Percentiles rank a stretch among this genome's conserved stretches.
Evolutionary conservation across 2,329 filamentous ascomycete genomes (phyloP).

Genomic region (Plenodomus biglobosus): DNA sequence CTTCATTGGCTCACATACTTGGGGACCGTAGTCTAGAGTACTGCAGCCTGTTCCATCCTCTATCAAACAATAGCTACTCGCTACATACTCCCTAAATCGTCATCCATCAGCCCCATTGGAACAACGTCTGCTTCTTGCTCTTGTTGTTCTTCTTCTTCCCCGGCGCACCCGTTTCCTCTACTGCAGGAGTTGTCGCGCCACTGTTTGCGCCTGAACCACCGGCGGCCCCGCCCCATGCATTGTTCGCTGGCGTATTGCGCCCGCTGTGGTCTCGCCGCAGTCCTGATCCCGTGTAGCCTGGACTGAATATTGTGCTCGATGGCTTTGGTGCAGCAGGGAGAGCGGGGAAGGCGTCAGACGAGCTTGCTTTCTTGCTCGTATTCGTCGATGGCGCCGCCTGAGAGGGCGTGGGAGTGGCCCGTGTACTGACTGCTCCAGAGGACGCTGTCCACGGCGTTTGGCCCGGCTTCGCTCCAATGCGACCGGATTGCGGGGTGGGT

Average conservation of each 20-base stretch:
- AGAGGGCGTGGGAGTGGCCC: constrained; percentile 44
- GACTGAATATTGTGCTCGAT: constrained; percentile 56
- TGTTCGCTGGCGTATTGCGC: constrained; percentile 41
- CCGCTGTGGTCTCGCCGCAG: constrained; percentile 48
- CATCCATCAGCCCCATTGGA: constrained; percentile 47
- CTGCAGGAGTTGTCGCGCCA: constrained; percentile 24
- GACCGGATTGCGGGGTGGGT: constrained; percentile 27
- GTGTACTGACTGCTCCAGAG: constrained; percentile 33
- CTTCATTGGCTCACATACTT: no score
- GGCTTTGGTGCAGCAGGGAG: constrained; percentile 76
- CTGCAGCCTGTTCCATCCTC: background rate
- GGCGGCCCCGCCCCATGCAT: constrained; percentile 44
- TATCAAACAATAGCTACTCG: no score
- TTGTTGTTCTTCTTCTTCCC: constrained; percentile 53
- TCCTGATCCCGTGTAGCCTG: constrained; percentile 51
- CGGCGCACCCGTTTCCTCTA: constrained; percentile 24
- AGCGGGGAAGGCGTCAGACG: constrained; percentile 73
- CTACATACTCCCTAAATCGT: background rate
- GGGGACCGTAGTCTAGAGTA: no score
- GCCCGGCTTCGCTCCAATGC: constrained; percentile 40
- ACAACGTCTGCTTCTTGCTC: constrained; percentile 55
- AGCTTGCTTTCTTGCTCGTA: constrained; percentile 27
- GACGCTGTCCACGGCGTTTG: constrained; percentile 42
- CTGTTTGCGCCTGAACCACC: constrained; percentile 33
- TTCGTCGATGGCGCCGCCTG: constrained; percentile 33